phyloP scores from a whole-genome alignment of 163 green algal species.

The Coccomyxa subellipsoidea region DNA sequence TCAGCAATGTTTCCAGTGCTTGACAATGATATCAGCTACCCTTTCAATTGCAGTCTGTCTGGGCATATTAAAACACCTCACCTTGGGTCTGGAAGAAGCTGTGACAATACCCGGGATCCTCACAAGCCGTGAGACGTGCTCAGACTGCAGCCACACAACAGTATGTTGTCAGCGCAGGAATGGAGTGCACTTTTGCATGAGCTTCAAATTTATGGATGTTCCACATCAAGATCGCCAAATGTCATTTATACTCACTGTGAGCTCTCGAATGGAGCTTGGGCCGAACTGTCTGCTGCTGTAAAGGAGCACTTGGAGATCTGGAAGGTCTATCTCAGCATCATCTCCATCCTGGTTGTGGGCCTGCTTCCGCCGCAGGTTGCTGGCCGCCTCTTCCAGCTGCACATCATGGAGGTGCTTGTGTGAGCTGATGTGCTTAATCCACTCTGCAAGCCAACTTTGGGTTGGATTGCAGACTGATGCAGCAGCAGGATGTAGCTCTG shows the following conservation, averaged over 20 bases:
- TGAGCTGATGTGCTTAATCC: background rate
- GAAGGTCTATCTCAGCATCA: conserved; percentile 12
- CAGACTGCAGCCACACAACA: conserved; percentile 51
- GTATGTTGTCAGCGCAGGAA: too few species aligned
- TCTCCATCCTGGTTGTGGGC: conserved; percentile 8
- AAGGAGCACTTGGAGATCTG: conserved; percentile 66
- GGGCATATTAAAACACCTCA: conserved; percentile 20
- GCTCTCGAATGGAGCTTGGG: conserved; percentile 59
- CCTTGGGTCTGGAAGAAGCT: conserved; percentile 78
- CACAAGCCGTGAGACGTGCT: conserved; percentile 88
- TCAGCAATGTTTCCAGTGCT: background rate
- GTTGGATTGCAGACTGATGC: background rate
- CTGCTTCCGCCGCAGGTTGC: conserved; percentile 14
- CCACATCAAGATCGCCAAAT: too few species aligned
- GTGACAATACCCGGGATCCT: conserved; percentile 97
- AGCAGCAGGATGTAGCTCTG: too few species aligned
- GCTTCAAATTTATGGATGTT: too few species aligned
- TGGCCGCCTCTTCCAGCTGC: conserved; percentile 39
- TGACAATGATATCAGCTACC: background rate
- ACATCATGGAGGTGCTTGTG: background rate
- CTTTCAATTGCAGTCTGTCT: too few species aligned
- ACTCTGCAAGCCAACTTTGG: background rate
- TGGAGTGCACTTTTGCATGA: too few species aligned
- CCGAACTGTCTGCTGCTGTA: conserved; percentile 57
- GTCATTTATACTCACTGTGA: conserved; percentile 48